A percentile compares a stretch with the other conserved stretches of the same genome.
phyloP scores from a whole-genome alignment of 257 asterid species.

The Nyctanthes arbortristis region DNA sequence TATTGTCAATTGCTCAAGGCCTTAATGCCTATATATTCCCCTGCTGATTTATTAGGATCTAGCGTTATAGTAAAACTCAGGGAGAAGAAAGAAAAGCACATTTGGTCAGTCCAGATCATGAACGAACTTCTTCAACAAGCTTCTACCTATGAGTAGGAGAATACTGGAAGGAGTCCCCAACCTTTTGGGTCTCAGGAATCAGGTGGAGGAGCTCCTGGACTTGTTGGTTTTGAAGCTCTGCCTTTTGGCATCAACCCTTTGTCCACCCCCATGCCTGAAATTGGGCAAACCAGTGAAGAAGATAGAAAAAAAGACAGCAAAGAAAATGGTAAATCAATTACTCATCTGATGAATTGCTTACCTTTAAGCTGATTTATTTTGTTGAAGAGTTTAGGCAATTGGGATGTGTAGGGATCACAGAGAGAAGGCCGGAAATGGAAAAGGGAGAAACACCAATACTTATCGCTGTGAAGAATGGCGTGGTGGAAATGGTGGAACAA shows the following conservation, averaged over 20 bases:
- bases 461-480: constrained; percentile 34
- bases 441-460: constrained; percentile 33
- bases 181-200: background rate
- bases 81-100: constrained; percentile 29
- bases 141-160: background rate
- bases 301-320: background rate
- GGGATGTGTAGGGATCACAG: background rate
- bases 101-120: constrained; percentile 34
- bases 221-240: background rate
- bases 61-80: constrained; percentile 18
- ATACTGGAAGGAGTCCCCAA: constrained; percentile 21
- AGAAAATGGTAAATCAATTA: background rate
- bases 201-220: background rate
- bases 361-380: too few species aligned
- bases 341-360: too few species aligned
- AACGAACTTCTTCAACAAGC: constrained; percentile 13
- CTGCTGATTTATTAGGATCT: constrained; percentile 15
- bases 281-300: background rate
- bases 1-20: background rate
- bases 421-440: background rate
- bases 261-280: background rate
- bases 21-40: background rate
- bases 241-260: background rate
- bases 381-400: too few species aligned
- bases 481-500: constrained; percentile 30